Evolutionary conservation across 805 yeast genomes (phyloP).

Genomic region (Candida chilensis): DNA sequence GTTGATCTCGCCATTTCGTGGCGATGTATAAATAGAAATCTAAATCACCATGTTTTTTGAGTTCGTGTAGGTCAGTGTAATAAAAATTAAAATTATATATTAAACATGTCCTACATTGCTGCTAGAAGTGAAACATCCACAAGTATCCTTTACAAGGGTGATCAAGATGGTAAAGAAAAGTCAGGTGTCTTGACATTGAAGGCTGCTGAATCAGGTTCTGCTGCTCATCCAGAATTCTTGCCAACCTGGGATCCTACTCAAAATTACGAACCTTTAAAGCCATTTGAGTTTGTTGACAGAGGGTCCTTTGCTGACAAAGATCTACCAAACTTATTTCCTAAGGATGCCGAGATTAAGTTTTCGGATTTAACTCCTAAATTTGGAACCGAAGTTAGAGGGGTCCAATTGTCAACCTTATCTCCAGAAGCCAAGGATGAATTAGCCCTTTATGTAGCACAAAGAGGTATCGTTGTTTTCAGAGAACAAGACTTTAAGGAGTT

Average conservation of each 20-base stretch:
- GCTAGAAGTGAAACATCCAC: too few relatives aligned
- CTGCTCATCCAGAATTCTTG: constrained; percentile 17
- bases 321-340: constrained; percentile 27
- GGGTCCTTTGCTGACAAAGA: constrained; percentile 27
- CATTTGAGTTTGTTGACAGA: constrained; percentile 28
- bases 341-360: constrained; percentile 9
- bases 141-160: too few relatives aligned
- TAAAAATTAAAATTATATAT: too few relatives aligned
- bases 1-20: too few relatives aligned
- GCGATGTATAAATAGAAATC: too few relatives aligned
- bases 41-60: too few relatives aligned
- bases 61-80: too few relatives aligned
- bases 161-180: too few relatives aligned
- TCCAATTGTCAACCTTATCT: constrained; percentile 22
- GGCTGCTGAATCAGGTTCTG: background rate
- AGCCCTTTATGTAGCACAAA: constrained; percentile 21
- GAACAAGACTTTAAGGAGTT: constrained; percentile 25
- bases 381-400: constrained; percentile 24
- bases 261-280: constrained; percentile 27
- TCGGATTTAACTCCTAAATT: constrained; percentile 25
- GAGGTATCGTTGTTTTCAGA: constrained; percentile 32
- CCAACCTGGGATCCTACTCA: constrained; percentile 34
- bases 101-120: too few relatives aligned
- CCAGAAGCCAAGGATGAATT: background rate
- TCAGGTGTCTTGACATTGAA: constrained; percentile 1